Base-by-base conservation (phyloP, 805 yeast species). In the Kazachstania psychrophila region DNA sequence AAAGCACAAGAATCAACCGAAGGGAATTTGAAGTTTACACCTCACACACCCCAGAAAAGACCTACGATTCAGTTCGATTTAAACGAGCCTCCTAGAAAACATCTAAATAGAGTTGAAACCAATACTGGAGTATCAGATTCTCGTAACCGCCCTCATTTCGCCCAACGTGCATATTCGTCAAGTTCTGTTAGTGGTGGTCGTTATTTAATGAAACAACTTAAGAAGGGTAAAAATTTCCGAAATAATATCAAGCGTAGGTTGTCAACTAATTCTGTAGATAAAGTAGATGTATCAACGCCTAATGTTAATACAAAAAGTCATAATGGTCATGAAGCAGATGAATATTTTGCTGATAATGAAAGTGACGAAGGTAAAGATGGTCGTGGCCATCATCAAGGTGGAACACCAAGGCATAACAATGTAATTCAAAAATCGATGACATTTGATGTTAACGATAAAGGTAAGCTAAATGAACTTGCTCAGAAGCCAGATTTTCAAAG, bases 401-500 rank as follows among this genome's bases (percentile, higher is more conserved):
- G 26, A 15, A 23, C 12, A 4, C 12, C 19, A 10, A 20, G 36
- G 16, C 40, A 37, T 20, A 42, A 43, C 11, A 51, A 47, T 24
- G 39, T 36, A 28, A 47, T 44, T 13, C 43, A 30, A 7, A 37
- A 40, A 5, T 29, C 30, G 4, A 19, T 26, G 13, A 42, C 43
- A 13, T 20, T 33, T 15, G 40, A 36, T 40, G 31, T 28, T 9
- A 27, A 28, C 23, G 54, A 46, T 36, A 49, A 33, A 23, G 42
- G 45, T 24, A 45, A 44, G 20, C 23, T 51, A 16, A 37, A 48
- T 15, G 36, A 43, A 7, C 27, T 62, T 8, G 41, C 54, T 1
- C 65, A 58, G 34, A 62, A 75, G 1, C 70, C 75, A n/a, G 69
- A 75, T 3, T 69, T 72, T 45, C 77, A 71, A 36, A 64, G 54